Percentiles rank a stretch among this genome's conserved stretches.
phyloP scores from a whole-genome alignment of 495 filamentous ascomycete species.

The Podospora pseudopauciseta region DNA sequence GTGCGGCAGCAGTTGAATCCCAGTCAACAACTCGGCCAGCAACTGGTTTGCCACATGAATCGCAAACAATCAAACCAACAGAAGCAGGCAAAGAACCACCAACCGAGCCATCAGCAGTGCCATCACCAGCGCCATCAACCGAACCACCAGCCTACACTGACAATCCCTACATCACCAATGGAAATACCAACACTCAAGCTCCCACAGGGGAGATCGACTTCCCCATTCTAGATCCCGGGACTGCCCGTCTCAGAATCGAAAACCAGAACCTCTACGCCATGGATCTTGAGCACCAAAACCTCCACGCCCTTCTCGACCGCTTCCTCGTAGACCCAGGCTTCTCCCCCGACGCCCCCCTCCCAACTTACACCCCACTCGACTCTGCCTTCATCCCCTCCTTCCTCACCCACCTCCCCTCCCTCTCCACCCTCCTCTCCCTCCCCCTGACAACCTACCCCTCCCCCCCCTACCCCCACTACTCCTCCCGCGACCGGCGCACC shows the following conservation, averaged over 20 bases:
- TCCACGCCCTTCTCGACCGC: neutral
- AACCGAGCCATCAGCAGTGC: neutral
- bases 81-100: neutral
- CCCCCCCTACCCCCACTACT: neutral
- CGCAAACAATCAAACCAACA: neutral
- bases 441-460: conserved; percentile 18
- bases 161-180: neutral
- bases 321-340: neutral
- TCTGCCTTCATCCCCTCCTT: neutral
- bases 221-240: neutral
- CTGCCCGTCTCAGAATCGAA: neutral
- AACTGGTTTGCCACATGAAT: neutral
- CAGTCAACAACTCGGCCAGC: neutral
- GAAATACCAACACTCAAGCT: neutral
- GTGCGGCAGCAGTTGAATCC: neutral
- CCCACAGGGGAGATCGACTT: neutral
- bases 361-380: conserved; percentile 16
- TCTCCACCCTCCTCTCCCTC: conserved; percentile 8
- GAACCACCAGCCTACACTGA: neutral
- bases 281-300: too few relatives aligned
- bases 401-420: neutral
- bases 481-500: neutral
- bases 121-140: neutral
- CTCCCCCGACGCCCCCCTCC: conserved; percentile 15
- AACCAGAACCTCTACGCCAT: neutral